A percentile compares a stretch with the other conserved stretches of the same genome.
Conservation (phyloP, 805 yeast genomes). For the Saturnispora sekii region DNA sequence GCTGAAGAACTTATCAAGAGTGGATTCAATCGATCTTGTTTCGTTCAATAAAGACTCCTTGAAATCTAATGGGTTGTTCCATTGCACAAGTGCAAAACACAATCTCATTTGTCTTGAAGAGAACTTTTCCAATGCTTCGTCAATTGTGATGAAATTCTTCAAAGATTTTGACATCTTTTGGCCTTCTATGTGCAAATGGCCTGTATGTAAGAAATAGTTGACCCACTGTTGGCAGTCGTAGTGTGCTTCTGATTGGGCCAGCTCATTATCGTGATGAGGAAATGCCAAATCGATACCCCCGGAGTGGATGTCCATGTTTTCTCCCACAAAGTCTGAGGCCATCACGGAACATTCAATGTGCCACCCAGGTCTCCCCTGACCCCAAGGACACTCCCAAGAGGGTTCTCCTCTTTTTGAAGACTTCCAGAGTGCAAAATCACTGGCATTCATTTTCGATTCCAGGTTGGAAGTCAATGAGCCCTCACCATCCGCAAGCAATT, state of each 20-base stretch:
- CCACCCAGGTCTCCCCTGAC: constrained; percentile 98
- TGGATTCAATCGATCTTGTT: constrained; percentile 64
- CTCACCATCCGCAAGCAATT: constrained; percentile 87
- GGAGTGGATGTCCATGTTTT: constrained; percentile 83
- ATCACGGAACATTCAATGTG: constrained; percentile 98
- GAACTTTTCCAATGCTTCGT: constrained; percentile 69
- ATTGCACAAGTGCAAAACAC: constrained; percentile 81
- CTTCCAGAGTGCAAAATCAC: constrained; percentile 97
- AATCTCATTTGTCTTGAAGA: constrained; percentile 78
- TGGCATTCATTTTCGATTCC: constrained; percentile 57
- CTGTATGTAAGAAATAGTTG: constrained; percentile 92
- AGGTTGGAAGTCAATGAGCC: constrained; percentile 52
- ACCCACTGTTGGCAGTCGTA: constrained; percentile 91
- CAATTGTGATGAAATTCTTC: constrained; percentile 91
- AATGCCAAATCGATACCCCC: constrained; percentile 97
- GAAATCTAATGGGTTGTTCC: constrained; percentile 92
- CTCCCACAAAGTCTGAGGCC: constrained; percentile 86
- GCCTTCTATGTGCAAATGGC: constrained; percentile 96
- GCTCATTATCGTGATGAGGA: constrained; percentile 98
- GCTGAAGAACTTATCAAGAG: constrained; percentile 74
- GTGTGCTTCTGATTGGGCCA: constrained; percentile 94
- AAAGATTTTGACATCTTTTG: constrained; percentile 95
- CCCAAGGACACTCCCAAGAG: constrained; percentile 93
- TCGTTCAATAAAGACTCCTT: constrained; percentile 71
- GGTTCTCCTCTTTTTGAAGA: constrained; percentile 97